Evolutionary conservation across 208 protist genomes (phyloP).

Genomic region (Angomonas deanei): DNA sequence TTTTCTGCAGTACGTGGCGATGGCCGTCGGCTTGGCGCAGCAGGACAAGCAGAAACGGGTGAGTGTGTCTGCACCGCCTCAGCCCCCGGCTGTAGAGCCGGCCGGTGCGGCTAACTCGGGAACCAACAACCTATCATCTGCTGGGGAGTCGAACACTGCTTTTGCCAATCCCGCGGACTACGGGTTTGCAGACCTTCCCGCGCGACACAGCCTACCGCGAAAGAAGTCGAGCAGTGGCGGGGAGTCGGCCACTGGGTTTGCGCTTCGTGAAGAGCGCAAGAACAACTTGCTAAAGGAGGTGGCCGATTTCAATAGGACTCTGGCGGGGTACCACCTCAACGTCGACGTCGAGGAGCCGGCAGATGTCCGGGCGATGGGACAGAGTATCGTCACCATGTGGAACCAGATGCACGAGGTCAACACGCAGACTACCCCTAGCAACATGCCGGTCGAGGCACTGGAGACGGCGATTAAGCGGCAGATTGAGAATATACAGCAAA

Average conservation of each 20-base stretch:
- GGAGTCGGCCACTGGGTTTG: background rate
- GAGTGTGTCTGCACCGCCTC: background rate
- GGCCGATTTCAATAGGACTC: conserved; percentile 43
- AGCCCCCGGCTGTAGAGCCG: background rate
- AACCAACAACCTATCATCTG: background rate
- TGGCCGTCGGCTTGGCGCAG: conserved; percentile 70
- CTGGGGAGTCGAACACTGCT: background rate
- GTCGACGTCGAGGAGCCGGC: conserved; percentile 23
- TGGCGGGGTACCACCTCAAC: conserved; percentile 56
- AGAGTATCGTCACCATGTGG: conserved; percentile 79
- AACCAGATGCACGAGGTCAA: conserved; percentile 44
- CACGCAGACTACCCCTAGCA: conserved; percentile 35
- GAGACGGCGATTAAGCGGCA: conserved; percentile 77
- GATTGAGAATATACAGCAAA: conserved; percentile 59
- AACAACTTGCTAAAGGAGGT: conserved; percentile 6
- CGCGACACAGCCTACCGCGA: conserved; percentile 16
- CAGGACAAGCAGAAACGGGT: conserved; percentile 48
- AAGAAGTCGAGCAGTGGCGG: conserved; percentile 14
- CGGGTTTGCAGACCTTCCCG: conserved; percentile 12
- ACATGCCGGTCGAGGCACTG: conserved; percentile 55
- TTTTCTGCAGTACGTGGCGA: conserved; percentile 79
- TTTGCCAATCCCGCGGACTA: conserved; percentile 7
- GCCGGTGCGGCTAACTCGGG: background rate
- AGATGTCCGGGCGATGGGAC: conserved; percentile 30
- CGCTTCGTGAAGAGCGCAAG: background rate